These are phyloP conservation scores for Cryptosporidium andersoni DNA, from an alignment of 169 alveolate species.

Conservation along the genomic window DNA sequence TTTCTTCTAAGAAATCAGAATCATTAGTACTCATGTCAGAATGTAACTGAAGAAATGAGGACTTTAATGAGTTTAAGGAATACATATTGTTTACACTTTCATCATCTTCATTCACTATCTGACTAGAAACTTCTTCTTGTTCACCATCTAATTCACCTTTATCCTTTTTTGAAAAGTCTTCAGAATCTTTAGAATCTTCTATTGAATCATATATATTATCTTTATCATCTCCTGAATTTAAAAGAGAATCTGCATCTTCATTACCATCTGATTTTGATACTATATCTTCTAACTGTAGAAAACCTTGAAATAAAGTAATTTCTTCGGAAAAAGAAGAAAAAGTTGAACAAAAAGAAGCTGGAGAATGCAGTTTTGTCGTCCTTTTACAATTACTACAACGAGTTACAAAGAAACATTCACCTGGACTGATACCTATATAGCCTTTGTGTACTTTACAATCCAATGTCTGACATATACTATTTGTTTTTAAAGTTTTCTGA, in stretches of 20 bases:
- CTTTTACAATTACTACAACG: slow-evolving; percentile 30
- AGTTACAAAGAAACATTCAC: slow-evolving; percentile 42
- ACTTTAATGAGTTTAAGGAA: too few relatives aligned
- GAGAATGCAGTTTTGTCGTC: background rate
- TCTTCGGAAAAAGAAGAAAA: slow-evolving; percentile 3
- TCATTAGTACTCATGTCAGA: slow-evolving; percentile 30
- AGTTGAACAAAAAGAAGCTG: slow-evolving; percentile 9
- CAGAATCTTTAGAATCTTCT: background rate
- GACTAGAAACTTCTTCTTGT: background rate
- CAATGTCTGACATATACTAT: background rate
- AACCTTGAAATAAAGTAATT: slow-evolving; percentile 31
- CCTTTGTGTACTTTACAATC: slow-evolving; percentile 27
- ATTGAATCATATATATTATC: background rate
- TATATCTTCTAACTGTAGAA: background rate
- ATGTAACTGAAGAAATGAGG: slow-evolving; percentile 31
- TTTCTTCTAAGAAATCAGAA: slow-evolving; percentile 6
- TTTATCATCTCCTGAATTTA: background rate
- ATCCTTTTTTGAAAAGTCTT: background rate
- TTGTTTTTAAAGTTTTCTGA: background rate
- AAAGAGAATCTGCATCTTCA: background rate
- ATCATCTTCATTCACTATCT: slow-evolving; percentile 23
- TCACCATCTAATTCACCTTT: background rate
- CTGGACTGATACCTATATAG: slow-evolving; percentile 5
- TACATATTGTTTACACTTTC: background rate
- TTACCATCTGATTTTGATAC: background rate